A percentile compares a stretch with the other conserved stretches of the same genome.
Evolutionary conservation across 192 early-diverging fungal genomes (phyloP).

Genomic region (Linnemannia elongata): DNA sequence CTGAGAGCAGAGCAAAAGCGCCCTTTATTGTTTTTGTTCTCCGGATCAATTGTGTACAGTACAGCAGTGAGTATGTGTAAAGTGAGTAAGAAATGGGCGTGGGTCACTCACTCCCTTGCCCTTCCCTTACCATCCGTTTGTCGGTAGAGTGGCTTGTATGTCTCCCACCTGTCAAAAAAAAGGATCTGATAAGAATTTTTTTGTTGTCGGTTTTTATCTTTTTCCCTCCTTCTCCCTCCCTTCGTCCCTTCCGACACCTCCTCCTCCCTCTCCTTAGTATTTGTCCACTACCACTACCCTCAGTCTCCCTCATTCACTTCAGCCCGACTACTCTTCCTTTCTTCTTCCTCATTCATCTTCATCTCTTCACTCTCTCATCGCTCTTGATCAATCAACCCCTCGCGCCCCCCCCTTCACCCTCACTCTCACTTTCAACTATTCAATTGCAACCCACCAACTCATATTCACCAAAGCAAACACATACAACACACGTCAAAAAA

Average conservation of each 20-base stretch:
- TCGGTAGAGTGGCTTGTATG: constrained; percentile 19
- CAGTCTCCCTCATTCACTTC: constrained; percentile 1
- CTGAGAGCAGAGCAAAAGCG: constrained; percentile 4
- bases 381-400: background rate
- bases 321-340: constrained; percentile 8
- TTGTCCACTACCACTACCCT: background rate
- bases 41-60: background rate
- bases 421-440: background rate
- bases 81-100: constrained; percentile 8
- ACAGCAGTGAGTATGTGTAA: background rate
- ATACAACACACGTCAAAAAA: background rate
- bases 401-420: background rate
- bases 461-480: background rate
- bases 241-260: too few relatives aligned
- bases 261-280: background rate
- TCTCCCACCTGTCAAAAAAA: background rate
- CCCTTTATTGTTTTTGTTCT: background rate
- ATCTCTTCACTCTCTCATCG: constrained; percentile 4
- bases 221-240: background rate
- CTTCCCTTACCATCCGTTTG: too few relatives aligned
- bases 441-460: background rate
- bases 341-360: constrained; percentile 7
- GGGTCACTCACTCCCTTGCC: background rate
- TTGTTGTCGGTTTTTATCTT: constrained; percentile 11
- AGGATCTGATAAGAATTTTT: constrained; percentile 50